Evolutionary conservation across 306 rosid genomes (phyloP).

Genomic region (Medicago ruthenica): DNA sequence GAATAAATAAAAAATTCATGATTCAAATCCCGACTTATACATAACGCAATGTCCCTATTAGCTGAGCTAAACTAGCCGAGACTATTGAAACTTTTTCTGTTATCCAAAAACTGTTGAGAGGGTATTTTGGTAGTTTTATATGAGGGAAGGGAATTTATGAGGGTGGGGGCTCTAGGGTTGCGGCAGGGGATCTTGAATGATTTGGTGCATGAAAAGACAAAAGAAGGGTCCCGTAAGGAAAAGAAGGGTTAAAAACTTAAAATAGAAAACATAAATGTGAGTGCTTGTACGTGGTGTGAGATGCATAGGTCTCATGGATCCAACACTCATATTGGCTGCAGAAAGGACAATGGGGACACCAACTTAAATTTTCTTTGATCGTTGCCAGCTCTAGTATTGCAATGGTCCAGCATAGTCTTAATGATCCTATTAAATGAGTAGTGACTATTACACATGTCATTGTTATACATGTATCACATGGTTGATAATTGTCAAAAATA

Average conservation of each 20-base stretch:
- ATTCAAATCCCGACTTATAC: too few species aligned
- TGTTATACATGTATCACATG: conserved; percentile 46
- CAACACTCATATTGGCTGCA: conserved; percentile 45
- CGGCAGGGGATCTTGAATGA: conserved; percentile 55
- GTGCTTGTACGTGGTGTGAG: conserved; percentile 40
- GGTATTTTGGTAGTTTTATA: conserved; percentile 33
- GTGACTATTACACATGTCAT: conserved; percentile 63
- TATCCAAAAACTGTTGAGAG: background rate
- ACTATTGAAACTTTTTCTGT: too few species aligned
- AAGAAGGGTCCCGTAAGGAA: conserved; percentile 50
- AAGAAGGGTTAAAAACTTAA: conserved; percentile 4
- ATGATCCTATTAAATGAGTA: conserved; percentile 60
- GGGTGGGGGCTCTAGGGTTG: conserved; percentile 66
- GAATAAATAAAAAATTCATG: too few species aligned
- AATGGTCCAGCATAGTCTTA: conserved; percentile 77
- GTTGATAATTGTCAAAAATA: conserved; percentile 26
- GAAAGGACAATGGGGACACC: conserved; percentile 75
- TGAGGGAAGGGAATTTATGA: conserved; percentile 43
- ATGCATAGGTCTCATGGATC: conserved; percentile 49
- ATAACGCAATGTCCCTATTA: too few species aligned
- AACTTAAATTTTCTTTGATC: conserved; percentile 65
- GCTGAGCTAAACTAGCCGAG: too few species aligned
- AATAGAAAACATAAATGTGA: conserved; percentile 48
- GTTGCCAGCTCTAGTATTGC: conserved; percentile 74
- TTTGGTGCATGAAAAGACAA: conserved; percentile 58